Base-by-base conservation (phyloP, 2,329 filamentous ascomycete species). In the Teratosphaeria epicoccoides region DNA sequence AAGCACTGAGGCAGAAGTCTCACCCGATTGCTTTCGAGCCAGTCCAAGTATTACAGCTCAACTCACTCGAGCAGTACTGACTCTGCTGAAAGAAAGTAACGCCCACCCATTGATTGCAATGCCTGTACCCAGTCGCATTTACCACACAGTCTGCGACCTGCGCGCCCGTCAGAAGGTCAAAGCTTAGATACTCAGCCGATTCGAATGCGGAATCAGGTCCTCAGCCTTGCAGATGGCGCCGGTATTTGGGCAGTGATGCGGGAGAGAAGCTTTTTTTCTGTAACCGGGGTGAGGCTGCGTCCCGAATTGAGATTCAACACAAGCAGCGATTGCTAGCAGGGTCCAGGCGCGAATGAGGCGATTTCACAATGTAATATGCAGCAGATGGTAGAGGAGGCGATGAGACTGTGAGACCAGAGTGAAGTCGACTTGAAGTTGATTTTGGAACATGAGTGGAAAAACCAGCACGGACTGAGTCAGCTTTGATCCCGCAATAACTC, bases 71-170 rank as follows among this genome's bases (percentile, higher is more conserved):
- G 37, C 57, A 59, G 37, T 47, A 53, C 23, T 53, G 59, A 28
- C 52, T 50, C 4, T 23, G 53, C 29, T 46, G 43, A 24, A 60
- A 57, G 23, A 55, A 60, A 20, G 56, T 24, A 49, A 52, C 52
- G 2, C 58, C 58, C 4, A 60, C 44, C 58, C 58, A 60, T 48
- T 55, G 51, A 49, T 53, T 53, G 46, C 58, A 60, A 7, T 45
- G 45, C 46, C 20, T 40, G 25, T 33, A 43, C 6, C 24, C 25
- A 9, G 33, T 51, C 3, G 46, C 14, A n/a, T 50, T 46, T n/a
- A 44, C 49, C 25, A 43, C 48, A 33, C 58, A 60, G 20, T 58
- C 44, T 2, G 53, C 58, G 1, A 57, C 49, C 25, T 47, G 20
- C 1, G 46, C 33, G 23, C 55, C 58, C 7, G 14, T 40, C 33